Conservation (phyloP, 305 asterid genomes). For the Fraxinus ornus region DNA sequence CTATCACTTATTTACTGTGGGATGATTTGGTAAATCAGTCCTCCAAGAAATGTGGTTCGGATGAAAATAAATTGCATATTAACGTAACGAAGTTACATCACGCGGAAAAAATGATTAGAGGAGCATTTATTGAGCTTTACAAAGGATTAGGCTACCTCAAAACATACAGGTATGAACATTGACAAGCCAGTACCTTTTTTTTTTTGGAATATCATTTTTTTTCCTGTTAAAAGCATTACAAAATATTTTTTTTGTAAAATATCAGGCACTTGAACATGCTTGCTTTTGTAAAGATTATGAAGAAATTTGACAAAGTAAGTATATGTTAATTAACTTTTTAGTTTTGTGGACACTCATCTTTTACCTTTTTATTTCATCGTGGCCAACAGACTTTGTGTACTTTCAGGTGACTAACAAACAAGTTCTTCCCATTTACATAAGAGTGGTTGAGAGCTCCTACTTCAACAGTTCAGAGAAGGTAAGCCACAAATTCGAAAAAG, state of each 20-base stretch:
- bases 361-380: background rate
- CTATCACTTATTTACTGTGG: constrained; percentile 70
- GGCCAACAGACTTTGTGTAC: constrained; percentile 25
- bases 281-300: constrained; percentile 88
- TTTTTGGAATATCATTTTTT: background rate
- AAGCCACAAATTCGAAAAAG: constrained; percentile 20
- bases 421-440: constrained; percentile 80
- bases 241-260: background rate
- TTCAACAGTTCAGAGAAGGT: constrained; percentile 97
- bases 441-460: constrained; percentile 86
- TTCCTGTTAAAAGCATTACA: background rate
- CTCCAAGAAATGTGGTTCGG: constrained; percentile 62
- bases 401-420: constrained; percentile 81
- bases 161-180: constrained; percentile 61
- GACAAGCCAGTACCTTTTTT: background rate
- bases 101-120: constrained; percentile 90
- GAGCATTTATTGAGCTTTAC: constrained; percentile 85
- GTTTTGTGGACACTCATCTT: background rate
- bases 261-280: constrained; percentile 85
- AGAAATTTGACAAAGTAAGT: constrained; percentile 94
- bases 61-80: constrained; percentile 52
- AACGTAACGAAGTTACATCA: constrained; percentile 66
- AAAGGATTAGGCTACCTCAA: constrained; percentile 84
- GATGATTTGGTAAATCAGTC: constrained; percentile 73
- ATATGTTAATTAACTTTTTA: constrained; percentile 5